These are phyloP conservation scores for Boletus speciosus DNA, from an alignment of 768 basidiomycete species.

Conservation along the genomic window DNA sequence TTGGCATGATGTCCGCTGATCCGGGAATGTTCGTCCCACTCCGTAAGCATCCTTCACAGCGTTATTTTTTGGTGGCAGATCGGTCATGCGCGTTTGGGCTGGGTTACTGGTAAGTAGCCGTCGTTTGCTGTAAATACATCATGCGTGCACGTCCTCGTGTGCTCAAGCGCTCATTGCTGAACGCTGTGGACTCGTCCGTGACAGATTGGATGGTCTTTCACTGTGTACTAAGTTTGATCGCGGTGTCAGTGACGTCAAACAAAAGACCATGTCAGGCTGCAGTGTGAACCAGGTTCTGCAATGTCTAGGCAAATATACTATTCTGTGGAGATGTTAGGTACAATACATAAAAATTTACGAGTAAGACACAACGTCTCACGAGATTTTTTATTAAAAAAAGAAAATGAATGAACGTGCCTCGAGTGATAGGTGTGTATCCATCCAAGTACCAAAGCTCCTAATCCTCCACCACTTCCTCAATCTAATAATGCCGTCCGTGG, in stretches of 20 bases:
- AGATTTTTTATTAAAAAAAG: too few species aligned
- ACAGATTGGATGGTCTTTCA: too few species aligned
- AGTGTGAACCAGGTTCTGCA: background rate
- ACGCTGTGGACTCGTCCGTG: background rate
- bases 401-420: too few species aligned
- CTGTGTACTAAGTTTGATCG: too few species aligned
- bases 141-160: background rate
- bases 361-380: too few species aligned
- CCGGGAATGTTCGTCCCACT: too few species aligned
- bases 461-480: slow-evolving; percentile 1
- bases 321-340: background rate
- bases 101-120: slow-evolving; percentile 3
- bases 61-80: slow-evolving; percentile 1
- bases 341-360: background rate
- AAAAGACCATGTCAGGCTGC: too few species aligned
- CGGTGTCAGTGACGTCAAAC: too few species aligned
- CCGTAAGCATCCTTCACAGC: background rate
- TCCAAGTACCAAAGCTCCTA: background rate
- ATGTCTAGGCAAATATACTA: background rate
- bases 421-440: too few species aligned
- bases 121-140: background rate
- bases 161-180: background rate
- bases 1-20: background rate
- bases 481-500: slow-evolving; percentile 40
- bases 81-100: slow-evolving; percentile 1